Conservation (phyloP, 805 yeast species). For the Candida qinlingensis region DNA sequence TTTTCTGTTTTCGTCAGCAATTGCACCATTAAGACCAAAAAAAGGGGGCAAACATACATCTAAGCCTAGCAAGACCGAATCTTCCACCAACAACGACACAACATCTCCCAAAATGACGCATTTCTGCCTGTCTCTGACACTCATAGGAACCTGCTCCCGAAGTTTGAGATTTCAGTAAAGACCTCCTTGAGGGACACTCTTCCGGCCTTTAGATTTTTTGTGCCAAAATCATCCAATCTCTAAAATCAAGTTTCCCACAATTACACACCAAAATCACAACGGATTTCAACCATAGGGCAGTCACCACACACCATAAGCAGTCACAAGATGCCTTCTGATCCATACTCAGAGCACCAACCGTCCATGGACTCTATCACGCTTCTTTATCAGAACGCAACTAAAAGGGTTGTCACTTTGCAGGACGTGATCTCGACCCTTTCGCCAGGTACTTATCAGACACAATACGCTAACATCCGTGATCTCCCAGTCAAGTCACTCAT, state of each 20-base stretch:
- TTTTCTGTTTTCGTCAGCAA: neutral
- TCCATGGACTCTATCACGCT: neutral
- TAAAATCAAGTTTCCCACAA: too few species aligned
- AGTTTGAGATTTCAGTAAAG: too few species aligned
- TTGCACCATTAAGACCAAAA: too few species aligned
- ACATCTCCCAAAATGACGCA: neutral
- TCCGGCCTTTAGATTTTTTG: too few species aligned
- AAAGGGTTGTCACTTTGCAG: neutral
- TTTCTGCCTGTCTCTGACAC: neutral
- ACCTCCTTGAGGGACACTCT: too few species aligned
- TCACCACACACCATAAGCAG: too few species aligned
- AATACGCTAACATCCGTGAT: neutral
- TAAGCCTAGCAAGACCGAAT: neutral
- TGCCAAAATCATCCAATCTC: too few species aligned
- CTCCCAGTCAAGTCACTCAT: constrained; percentile 1
- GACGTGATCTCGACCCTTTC: neutral
- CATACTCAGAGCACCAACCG: neutral
- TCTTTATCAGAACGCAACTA: neutral
- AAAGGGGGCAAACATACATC: neutral
- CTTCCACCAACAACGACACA: neutral
- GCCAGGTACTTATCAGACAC: neutral
- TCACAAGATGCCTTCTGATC: too few species aligned
- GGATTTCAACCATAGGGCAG: too few species aligned
- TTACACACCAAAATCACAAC: too few species aligned
- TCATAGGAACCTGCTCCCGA: too few species aligned